Conservation (phyloP, 768 basidiomycete species). For the Cystobasidium ongulense region DNA sequence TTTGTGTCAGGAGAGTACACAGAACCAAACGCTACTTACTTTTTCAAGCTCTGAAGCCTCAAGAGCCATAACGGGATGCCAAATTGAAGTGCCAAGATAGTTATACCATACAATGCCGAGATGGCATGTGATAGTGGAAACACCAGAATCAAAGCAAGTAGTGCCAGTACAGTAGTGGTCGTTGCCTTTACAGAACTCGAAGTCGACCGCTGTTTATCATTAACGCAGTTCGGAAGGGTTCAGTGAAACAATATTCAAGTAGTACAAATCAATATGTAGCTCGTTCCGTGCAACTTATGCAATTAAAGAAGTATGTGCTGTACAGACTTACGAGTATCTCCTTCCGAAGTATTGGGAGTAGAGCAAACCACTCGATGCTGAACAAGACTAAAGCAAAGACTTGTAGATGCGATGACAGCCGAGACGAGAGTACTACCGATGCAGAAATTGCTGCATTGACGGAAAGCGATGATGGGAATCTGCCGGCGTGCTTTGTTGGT, state of each 20-base stretch:
- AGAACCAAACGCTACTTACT: neutral
- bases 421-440: slow-evolving; percentile 30
- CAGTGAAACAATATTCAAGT: neutral
- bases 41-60: slow-evolving; percentile 22
- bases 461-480: slow-evolving; percentile 28
- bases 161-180: neutral
- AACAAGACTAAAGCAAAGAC: slow-evolving; percentile 34
- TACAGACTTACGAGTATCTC: slow-evolving; percentile 10
- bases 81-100: slow-evolving; percentile 18
- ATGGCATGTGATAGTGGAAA: neutral
- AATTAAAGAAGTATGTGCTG: neutral
- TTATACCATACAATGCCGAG: neutral
- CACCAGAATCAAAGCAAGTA: neutral
- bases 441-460: slow-evolving; percentile 34
- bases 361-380: slow-evolving; percentile 27
- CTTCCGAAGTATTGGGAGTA: slow-evolving; percentile 17
- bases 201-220: neutral
- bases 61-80: slow-evolving; percentile 23
- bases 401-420: slow-evolving; percentile 10
- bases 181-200: neutral
- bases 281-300: neutral
- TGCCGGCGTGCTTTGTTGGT: neutral
- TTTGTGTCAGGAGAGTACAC: too few species aligned
- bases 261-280: neutral
- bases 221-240: neutral